These are phyloP conservation scores for Sordariomycetes sp. DNA, from an alignment of 2,329 filamentous ascomycete genomes.

Conservation along the genomic window DNA sequence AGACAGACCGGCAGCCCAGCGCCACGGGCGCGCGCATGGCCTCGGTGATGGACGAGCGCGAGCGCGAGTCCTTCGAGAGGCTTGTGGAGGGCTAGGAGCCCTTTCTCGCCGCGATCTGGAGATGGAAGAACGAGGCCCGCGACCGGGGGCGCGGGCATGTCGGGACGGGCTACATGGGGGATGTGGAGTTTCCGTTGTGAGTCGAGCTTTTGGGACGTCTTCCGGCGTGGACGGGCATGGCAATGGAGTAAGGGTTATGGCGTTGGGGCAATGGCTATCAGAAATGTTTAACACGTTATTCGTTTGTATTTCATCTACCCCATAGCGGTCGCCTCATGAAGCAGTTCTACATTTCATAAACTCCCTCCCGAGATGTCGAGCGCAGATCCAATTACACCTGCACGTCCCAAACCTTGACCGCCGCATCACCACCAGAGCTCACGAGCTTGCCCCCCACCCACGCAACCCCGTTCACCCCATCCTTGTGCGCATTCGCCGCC, in stretches of 20 bases:
- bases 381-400: constrained; percentile 9
- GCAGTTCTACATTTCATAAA: neutral
- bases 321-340: neutral
- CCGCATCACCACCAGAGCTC: constrained; percentile 77
- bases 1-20: neutral
- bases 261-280: neutral
- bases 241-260: neutral
- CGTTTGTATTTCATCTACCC: neutral
- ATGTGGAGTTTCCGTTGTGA: neutral
- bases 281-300: neutral
- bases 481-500: constrained; percentile 84
- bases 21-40: neutral
- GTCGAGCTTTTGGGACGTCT: neutral
- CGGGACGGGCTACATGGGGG: neutral
- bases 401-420: constrained; percentile 73
- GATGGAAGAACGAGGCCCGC: neutral
- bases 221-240: neutral
- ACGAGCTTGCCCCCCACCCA: constrained; percentile 71
- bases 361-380: neutral
- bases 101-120: neutral
- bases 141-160: neutral
- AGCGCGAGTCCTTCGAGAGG: neutral
- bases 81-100: constrained; percentile 1
- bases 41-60: neutral
- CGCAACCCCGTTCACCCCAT: constrained; percentile 79